Evolutionary conservation across 148 eudicot species (phyloP).

Genomic region (Cornus kousa): DNA sequence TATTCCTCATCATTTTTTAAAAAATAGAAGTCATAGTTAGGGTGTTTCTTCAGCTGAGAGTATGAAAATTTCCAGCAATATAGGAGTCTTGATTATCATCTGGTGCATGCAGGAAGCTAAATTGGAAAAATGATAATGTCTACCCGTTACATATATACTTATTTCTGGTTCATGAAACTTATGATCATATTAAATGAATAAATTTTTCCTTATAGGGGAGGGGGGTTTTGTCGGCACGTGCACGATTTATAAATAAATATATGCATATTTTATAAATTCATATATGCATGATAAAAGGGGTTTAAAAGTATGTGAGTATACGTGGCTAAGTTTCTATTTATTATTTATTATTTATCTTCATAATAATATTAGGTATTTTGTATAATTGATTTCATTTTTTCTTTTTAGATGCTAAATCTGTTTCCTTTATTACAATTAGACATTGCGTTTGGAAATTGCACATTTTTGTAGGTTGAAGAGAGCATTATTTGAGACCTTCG

Average conservation of each 20-base stretch:
- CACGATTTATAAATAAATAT: no score
- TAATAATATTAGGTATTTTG: no score
- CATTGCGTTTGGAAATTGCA: not conserved
- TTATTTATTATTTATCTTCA: not conserved
- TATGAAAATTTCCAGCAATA: not conserved
- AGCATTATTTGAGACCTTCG: not conserved
- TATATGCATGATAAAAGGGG: not conserved
- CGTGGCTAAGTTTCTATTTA: not conserved
- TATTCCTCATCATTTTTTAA: no score
- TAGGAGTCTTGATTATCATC: not conserved
- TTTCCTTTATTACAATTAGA: not conserved
- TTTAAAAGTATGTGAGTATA: not conserved
- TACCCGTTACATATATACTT: no score
- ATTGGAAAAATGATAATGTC: not conserved
- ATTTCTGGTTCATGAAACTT: no score
- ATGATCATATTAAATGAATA: not conserved
- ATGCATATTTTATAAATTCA: no score
- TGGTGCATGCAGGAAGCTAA: not conserved
- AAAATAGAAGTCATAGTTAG: no score
- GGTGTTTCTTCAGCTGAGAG: not conserved
- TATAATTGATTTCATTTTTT: not conserved
- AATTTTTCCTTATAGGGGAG: no score
- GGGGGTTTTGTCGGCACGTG: no score
- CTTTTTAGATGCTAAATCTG: constrained; percentile 3
- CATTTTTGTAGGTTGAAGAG: not conserved